Base-by-base conservation (phyloP, 2,329 filamentous ascomycete genomes). In the Fusarium torulosum region DNA sequence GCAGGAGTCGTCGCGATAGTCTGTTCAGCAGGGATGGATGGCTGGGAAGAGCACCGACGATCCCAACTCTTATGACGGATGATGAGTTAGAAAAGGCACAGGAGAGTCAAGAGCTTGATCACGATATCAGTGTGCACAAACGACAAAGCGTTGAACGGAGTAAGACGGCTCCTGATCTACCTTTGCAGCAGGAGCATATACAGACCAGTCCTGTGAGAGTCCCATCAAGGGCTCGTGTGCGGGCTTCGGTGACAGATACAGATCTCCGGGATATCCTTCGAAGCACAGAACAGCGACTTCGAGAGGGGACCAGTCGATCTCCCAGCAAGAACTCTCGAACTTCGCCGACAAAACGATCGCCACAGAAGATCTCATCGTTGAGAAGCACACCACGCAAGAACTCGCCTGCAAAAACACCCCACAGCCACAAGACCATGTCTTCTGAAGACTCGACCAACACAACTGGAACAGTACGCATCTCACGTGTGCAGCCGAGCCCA, bases 201-300 rank as follows among this genome's bases (percentile, higher is more conserved):
- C 59, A 51, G 29, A 67, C 14, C 29, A 63, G 41, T n/a, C 62
- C 44, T 20, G 51, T 72, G 13, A 45, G 63, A 25, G 38, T 45
- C 19, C 66, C 68, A 2, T 66, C 63, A 7, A 66, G 63, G 45
- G 62, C 68, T 7, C 70, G 67, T 29, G 49, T 74, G 13, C 63
- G 71, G 29, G 64, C 67, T 3, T 74, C 72, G 4, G 68, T 64
- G 20, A 75, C 84, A 0, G 85, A 87, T 64, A 79, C 81, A 13
- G 84, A 84, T 2, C 72, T 88, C 25, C 78, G 81, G 2, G 78
- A 83, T 60, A 88, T 88, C 27, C 76, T 88, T 31, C 79, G 79
- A 42, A 84, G 80, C 33, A 88, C 85, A 2, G 86, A 87, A 25
- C 77, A 82, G 75, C 78, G 85, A 11, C 78, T 88, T 15, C 77